These are phyloP conservation scores for Colletotrichum cuscutae DNA, from an alignment of 2,329 filamentous ascomycete genomes.

Conservation along the genomic window DNA sequence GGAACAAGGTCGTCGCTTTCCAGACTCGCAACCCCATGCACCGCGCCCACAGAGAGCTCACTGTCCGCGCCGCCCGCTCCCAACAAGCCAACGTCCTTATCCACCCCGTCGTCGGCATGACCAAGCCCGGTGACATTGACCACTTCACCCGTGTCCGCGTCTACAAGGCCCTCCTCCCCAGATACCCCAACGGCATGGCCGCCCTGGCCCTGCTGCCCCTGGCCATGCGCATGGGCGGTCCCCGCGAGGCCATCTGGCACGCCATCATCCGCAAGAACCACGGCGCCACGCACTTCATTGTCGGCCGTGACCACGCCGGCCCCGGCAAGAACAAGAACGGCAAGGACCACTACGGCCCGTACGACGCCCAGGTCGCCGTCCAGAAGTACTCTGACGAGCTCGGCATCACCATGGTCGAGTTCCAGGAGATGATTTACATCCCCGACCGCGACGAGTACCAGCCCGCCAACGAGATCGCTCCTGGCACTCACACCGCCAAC, in stretches of 20 bases:
- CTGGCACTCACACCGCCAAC: slow-evolving; percentile 86
- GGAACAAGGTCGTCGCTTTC: slow-evolving; percentile 97
- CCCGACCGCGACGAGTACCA: slow-evolving; percentile 97
- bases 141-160: slow-evolving; percentile 99
- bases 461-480: slow-evolving; percentile 88
- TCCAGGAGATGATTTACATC: slow-evolving; percentile 99
- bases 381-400: slow-evolving; percentile 97
- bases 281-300: slow-evolving; percentile 98
- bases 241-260: slow-evolving; percentile 99
- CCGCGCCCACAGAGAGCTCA: slow-evolving; percentile 96
- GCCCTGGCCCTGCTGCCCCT: slow-evolving; percentile 93
- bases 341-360: slow-evolving; percentile 96
- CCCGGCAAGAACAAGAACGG: slow-evolving; percentile 98
- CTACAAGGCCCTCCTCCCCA: slow-evolving; percentile 94
- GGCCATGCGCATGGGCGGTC: slow-evolving; percentile 99
- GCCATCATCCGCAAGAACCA: slow-evolving; percentile 99
- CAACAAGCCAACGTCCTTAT: slow-evolving; percentile 99
- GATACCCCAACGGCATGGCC: slow-evolving; percentile 99
- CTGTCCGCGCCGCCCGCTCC: slow-evolving; percentile 92
- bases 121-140: slow-evolving; percentile 99
- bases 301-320: slow-evolving; percentile 97
- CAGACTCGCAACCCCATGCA: slow-evolving; percentile 99
- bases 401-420: slow-evolving; percentile 97
- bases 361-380: slow-evolving; percentile 95
- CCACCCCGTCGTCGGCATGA: slow-evolving; percentile 97